A percentile compares a stretch with the other conserved stretches of the same genome.
These are phyloP conservation scores for Podaxis carcinomalis DNA, from an alignment of 768 basidiomycete species.

Conservation along the genomic window DNA sequence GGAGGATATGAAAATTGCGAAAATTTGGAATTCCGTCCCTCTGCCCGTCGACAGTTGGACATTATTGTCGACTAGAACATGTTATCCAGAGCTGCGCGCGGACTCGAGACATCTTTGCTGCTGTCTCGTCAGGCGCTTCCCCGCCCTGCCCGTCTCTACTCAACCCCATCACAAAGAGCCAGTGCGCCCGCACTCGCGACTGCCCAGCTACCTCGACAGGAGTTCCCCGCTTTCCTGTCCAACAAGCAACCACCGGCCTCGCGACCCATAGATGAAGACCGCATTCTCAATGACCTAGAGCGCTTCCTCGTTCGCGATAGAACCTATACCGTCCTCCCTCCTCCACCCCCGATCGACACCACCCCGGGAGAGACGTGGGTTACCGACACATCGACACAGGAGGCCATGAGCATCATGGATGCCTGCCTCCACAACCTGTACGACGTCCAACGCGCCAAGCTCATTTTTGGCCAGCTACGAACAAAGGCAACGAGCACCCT, in stretches of 20 bases:
- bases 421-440: slow-evolving; percentile 75
- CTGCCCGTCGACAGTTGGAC: neutral
- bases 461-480: slow-evolving; percentile 66
- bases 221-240: slow-evolving; percentile 25
- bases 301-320: slow-evolving; percentile 36
- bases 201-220: slow-evolving; percentile 30
- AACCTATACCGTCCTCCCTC: slow-evolving; percentile 60
- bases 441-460: slow-evolving; percentile 73
- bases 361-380: slow-evolving; percentile 42
- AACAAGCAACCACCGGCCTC: neutral
- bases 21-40: neutral
- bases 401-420: slow-evolving; percentile 74
- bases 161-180: slow-evolving; percentile 53
- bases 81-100: slow-evolving; percentile 34
- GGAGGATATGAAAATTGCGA: neutral
- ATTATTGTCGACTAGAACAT: slow-evolving; percentile 18
- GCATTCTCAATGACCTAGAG: slow-evolving; percentile 34
- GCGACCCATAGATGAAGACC: slow-evolving; percentile 3
- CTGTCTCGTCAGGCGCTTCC: slow-evolving; percentile 66
- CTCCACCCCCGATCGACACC: slow-evolving; percentile 54
- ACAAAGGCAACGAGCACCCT: slow-evolving; percentile 22
- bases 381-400: slow-evolving; percentile 60
- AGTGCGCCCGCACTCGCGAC: slow-evolving; percentile 52
- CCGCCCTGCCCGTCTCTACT: slow-evolving; percentile 67
- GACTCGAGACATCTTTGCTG: slow-evolving; percentile 44